phyloP scores from a whole-genome alignment of 2,329 filamentous ascomycete species.

The Aureobasidium lini region DNA sequence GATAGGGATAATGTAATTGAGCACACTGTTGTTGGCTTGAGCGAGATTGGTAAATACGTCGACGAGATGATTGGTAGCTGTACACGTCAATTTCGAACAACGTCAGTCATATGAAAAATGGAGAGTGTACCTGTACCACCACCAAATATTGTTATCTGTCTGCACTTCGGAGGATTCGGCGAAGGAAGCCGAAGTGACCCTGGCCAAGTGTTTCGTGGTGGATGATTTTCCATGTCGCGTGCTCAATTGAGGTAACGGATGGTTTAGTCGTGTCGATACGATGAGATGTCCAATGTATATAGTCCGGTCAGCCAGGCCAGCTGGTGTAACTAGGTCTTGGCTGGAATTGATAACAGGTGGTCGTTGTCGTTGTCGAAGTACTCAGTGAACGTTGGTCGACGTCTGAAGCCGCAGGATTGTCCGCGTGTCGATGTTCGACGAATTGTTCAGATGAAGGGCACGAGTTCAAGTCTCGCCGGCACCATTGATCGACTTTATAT shows the following conservation, averaged over 20 bases:
- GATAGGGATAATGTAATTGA: constrained; percentile 88
- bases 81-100: background rate
- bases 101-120: background rate
- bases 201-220: constrained; percentile 10
- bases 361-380: background rate
- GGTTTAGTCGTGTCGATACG: no score
- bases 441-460: background rate
- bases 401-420: background rate
- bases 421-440: background rate
- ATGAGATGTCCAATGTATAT: background rate
- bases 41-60: constrained; percentile 68
- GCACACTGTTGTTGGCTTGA: constrained; percentile 55
- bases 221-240: constrained; percentile 6
- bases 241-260: background rate
- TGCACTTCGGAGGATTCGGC: constrained; percentile 21
- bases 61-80: constrained; percentile 83
- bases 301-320: background rate
- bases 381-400: background rate
- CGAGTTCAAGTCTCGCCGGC: no score
- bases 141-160: constrained; percentile 76
- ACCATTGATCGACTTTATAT: no score
- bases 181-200: constrained; percentile 16
- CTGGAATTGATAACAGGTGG: background rate
- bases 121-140: constrained; percentile 55
- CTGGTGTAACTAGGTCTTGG: background rate